These are phyloP conservation scores for Nakazawaea siamensis DNA, from an alignment of 805 yeast species.

Conservation along the genomic window DNA sequence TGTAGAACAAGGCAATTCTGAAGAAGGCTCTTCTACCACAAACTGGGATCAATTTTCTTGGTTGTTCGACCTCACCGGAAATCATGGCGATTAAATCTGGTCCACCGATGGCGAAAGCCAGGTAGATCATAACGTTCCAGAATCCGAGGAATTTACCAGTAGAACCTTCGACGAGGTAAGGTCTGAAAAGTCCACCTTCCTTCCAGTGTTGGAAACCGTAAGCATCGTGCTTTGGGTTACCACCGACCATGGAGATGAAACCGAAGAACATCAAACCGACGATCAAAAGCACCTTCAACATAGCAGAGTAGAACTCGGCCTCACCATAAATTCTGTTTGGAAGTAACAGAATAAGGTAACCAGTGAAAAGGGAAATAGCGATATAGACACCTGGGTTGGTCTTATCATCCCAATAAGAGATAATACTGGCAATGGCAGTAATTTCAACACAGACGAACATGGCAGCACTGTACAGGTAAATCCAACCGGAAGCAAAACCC, in stretches of 20 bases:
- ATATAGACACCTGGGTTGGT: conserved; percentile 37
- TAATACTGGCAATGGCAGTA: conserved; percentile 34
- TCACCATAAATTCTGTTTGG: conserved; percentile 41
- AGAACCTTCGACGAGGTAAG: conserved; percentile 29
- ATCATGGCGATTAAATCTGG: conserved; percentile 41
- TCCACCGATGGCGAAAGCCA: conserved; percentile 37
- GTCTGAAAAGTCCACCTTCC: conserved; percentile 29
- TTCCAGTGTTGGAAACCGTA: conserved; percentile 26
- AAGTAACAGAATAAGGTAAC: conserved; percentile 32
- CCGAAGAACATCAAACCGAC: conserved; percentile 35
- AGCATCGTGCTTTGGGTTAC: conserved; percentile 36
- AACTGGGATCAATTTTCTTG: conserved; percentile 36
- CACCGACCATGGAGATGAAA: conserved; percentile 43
- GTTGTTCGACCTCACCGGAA: conserved; percentile 40
- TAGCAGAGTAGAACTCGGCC: conserved; percentile 36
- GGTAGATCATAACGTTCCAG: conserved; percentile 31
- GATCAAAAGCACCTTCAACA: conserved; percentile 34
- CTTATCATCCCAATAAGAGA: conserved; percentile 41
- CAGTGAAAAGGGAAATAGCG: conserved; percentile 29
- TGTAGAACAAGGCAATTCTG: conserved; percentile 34
- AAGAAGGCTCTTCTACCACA: conserved; percentile 39
- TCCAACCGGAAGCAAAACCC: conserved; percentile 41
- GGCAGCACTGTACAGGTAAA: conserved; percentile 38
- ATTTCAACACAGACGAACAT: conserved; percentile 42
- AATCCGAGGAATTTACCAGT: conserved; percentile 40